Percentiles rank a stretch among this genome's conserved stretches.
phyloP scores from a whole-genome alignment of 176 grass and related monocot genomes.

The Musa acuminata region DNA sequence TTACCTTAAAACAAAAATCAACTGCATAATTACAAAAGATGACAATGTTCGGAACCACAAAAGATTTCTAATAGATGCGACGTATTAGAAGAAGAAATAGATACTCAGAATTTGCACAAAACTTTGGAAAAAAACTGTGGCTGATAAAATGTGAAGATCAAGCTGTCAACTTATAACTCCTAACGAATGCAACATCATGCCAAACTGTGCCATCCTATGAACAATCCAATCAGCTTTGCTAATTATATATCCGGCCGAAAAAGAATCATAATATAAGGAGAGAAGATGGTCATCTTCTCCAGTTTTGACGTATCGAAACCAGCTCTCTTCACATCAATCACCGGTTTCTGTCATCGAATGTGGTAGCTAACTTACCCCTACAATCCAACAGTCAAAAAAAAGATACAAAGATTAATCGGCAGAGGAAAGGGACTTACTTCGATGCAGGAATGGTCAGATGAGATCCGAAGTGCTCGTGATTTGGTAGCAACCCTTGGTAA shows the following conservation, averaged over 20 bases:
- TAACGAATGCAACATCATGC: not conserved
- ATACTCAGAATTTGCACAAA: not conserved
- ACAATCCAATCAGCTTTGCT: too few relatives aligned
- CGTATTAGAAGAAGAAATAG: not conserved
- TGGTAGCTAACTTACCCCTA: not conserved
- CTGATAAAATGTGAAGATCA: not conserved
- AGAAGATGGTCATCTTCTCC: not conserved
- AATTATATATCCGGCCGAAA: not conserved
- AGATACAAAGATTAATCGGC: not conserved
- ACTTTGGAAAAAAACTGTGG: not conserved
- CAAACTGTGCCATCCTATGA: too few relatives aligned
- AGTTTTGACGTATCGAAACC: not conserved
- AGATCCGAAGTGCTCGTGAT: conserved; percentile 1
- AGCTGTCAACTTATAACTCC: not conserved
- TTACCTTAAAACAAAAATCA: conserved; percentile 56
- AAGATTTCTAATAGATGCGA: not conserved
- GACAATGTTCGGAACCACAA: not conserved
- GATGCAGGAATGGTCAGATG: conserved; percentile 29
- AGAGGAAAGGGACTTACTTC: conserved; percentile 26
- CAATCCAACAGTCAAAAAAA: not conserved
- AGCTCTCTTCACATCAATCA: not conserved
- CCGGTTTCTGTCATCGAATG: not conserved
- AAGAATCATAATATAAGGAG: too few relatives aligned
- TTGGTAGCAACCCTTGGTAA: conserved; percentile 4
- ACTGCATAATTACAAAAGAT: conserved; percentile 14